A percentile compares a stretch with the other conserved stretches of the same genome.
Conservation (phyloP, 2,329 filamentous ascomycete genomes). For the Colletotrichum sp. region DNA sequence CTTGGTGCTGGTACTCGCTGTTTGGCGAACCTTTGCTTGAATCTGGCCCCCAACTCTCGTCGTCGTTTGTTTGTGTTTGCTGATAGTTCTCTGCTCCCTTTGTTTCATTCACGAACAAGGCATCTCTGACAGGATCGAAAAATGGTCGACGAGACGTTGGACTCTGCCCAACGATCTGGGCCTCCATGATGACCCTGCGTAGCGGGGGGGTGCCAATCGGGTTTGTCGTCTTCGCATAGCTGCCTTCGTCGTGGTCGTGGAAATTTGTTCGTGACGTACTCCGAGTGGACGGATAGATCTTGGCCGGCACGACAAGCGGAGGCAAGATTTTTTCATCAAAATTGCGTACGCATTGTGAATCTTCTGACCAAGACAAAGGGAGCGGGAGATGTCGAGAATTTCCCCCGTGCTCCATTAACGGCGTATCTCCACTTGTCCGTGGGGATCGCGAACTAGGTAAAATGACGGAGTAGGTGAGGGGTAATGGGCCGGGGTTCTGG, state of each 20-base stretch:
- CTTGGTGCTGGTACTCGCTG: neutral
- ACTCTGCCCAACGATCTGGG: too few relatives aligned
- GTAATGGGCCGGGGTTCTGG: neutral
- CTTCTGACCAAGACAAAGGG: neutral
- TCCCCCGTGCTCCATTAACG: neutral
- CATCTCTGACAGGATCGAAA: neutral
- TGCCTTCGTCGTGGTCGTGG: neutral
- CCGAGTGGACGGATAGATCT: neutral
- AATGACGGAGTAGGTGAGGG: neutral
- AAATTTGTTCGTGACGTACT: neutral
- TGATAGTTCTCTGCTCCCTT: neutral
- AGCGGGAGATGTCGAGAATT: too few relatives aligned
- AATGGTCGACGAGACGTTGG: neutral
- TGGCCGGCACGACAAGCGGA: neutral
- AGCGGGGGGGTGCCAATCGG: neutral
- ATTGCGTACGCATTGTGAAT: neutral
- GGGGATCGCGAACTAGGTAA: neutral
- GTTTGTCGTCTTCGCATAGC: neutral
- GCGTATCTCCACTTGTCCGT: neutral
- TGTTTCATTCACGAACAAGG: neutral
- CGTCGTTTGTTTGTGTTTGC: neutral
- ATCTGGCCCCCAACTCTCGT: neutral
- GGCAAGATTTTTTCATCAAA: neutral
- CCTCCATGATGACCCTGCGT: neutral
- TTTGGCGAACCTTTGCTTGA: neutral